Base-by-base conservation (phyloP, 2,329 filamentous ascomycete genomes). In the Exophiala mesophila region DNA sequence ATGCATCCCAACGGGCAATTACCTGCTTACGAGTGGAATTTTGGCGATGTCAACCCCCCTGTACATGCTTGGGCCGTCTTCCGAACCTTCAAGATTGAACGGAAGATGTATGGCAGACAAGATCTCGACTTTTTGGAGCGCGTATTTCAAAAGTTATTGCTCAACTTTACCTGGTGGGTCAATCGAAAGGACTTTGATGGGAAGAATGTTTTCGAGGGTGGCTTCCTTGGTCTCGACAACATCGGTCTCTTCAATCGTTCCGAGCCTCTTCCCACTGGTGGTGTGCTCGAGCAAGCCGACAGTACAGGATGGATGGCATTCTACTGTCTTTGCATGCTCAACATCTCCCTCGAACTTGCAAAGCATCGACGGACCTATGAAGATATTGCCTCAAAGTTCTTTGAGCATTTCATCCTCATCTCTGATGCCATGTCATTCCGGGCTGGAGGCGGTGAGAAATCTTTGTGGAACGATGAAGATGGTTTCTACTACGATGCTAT, bases 161-260 rank as follows among this genome's bases (percentile, higher is more conserved):
- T 97, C 50, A 97, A 97, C 69, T 97, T 97, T 64, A 97, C 92
- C 3, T 97, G 92, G 92, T 97, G 90, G 90, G 90, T 96, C 15
- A 97, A 97, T 63, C 84, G 90, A 45, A 97, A 97, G 66, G 90
- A 97, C 57, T 76, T 77, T 8, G 87, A 95, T 7, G 90, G 88
- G 57, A 97, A 97, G 70, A 96, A 97, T 59, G 85, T 97, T 19
- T 97, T 97, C 55, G 92, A 97, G 61, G 92, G 90, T 54, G 90
- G 90, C 31, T 97, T 97, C 73, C 72, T 97, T 5, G 90, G 90
- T 33, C 72, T 97, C 39, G 90, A 97, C 76, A 97, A 97, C 62
- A 97, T 97, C 63, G 92, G 92, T 40, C 70, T 97, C 24, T 97
- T 97, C 77, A 97, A 97, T 66, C 85, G 90, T 33, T 97, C 90